Evolutionary conservation across 192 early-diverging fungal species (phyloP).

Genomic region (Paraglomus brasilianum): DNA sequence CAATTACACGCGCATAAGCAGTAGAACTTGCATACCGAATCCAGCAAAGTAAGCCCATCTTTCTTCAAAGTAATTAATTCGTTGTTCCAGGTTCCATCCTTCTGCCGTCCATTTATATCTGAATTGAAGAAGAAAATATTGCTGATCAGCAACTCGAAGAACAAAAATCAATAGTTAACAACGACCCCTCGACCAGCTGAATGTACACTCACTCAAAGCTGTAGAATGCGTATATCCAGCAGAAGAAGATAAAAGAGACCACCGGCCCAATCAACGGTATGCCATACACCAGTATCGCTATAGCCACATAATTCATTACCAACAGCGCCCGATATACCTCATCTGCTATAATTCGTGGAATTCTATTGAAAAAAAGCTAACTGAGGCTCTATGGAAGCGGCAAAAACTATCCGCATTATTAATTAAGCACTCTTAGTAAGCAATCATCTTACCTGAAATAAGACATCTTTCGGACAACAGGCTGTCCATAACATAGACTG

Average conservation of each 20-base stretch:
- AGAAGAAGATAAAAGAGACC: slow-evolving; percentile 45
- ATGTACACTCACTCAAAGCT: slow-evolving; percentile 49
- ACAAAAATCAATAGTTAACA: too few relatives aligned
- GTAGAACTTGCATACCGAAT: slow-evolving; percentile 47
- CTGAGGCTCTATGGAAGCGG: not conserved
- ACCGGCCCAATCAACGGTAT: slow-evolving; percentile 44
- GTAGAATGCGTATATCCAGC: slow-evolving; percentile 50
- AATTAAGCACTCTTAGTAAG: too few relatives aligned
- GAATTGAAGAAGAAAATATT: slow-evolving; percentile 29
- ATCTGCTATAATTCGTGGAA: slow-evolving; percentile 38
- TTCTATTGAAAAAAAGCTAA: not conserved
- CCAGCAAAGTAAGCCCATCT: slow-evolving; percentile 63
- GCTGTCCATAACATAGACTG: slow-evolving; percentile 43
- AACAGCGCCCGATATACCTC: slow-evolving; percentile 50
- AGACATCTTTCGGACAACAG: slow-evolving; percentile 30
- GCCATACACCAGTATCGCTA: slow-evolving; percentile 34
- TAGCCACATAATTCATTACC: slow-evolving; percentile 45
- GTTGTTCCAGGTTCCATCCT: slow-evolving; percentile 53
- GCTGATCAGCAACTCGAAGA: too few relatives aligned
- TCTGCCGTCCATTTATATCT: slow-evolving; percentile 54
- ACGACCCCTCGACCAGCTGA: slow-evolving; percentile 28
- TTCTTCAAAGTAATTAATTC: slow-evolving; percentile 55
- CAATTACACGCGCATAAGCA: not conserved
- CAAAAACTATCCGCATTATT: too few relatives aligned
- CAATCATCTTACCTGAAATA: slow-evolving; percentile 33